Conservation (phyloP, 2,329 filamentous ascomycete genomes). For the Pestalotiopsis sp. region DNA sequence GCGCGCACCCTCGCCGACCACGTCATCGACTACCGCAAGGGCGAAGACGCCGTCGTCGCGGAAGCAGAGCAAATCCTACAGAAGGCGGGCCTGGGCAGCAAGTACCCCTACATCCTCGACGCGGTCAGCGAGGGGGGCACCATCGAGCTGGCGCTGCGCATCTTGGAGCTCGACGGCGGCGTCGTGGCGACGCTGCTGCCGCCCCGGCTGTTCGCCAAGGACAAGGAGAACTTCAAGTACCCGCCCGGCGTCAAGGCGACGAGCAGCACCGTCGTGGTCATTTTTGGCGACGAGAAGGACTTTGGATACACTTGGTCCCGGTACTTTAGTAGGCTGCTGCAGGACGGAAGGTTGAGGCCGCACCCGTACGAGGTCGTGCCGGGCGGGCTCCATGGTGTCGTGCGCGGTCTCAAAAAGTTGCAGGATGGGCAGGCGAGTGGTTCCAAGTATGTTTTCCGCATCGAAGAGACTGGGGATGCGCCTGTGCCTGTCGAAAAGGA, state of each 20-base stretch:
- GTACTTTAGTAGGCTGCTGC: slow-evolving; percentile 36
- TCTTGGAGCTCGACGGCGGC: slow-evolving; percentile 42
- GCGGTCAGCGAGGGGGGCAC: slow-evolving; percentile 57
- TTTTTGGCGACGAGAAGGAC: slow-evolving; percentile 25
- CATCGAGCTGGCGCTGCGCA: slow-evolving; percentile 42
- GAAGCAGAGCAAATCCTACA: slow-evolving; percentile 39
- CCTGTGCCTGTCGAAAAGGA: background rate
- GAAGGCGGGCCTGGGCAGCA: slow-evolving; percentile 40
- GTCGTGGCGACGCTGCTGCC: slow-evolving; percentile 42
- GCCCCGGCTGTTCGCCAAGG: slow-evolving; percentile 27
- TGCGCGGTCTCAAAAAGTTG: slow-evolving; percentile 37
- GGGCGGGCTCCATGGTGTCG: slow-evolving; percentile 36
- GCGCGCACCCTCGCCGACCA: slow-evolving; percentile 55
- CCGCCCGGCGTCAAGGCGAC: slow-evolving; percentile 20
- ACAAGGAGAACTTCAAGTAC: slow-evolving; percentile 26
- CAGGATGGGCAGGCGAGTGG: slow-evolving; percentile 41
- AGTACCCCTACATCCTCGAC: slow-evolving; percentile 58
- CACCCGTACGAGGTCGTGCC: slow-evolving; percentile 39
- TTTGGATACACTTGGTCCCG: slow-evolving; percentile 37
- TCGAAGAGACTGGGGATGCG: slow-evolving; percentile 26
- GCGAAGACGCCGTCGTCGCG: slow-evolving; percentile 51
- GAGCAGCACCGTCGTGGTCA: slow-evolving; percentile 23
- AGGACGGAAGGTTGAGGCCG: slow-evolving; percentile 41
- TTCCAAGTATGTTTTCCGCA: slow-evolving; percentile 46
- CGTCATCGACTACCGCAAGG: slow-evolving; percentile 63